Conservation (phyloP, 2,329 filamentous ascomycete genomes). For the Pyricularia pennisetigena region DNA sequence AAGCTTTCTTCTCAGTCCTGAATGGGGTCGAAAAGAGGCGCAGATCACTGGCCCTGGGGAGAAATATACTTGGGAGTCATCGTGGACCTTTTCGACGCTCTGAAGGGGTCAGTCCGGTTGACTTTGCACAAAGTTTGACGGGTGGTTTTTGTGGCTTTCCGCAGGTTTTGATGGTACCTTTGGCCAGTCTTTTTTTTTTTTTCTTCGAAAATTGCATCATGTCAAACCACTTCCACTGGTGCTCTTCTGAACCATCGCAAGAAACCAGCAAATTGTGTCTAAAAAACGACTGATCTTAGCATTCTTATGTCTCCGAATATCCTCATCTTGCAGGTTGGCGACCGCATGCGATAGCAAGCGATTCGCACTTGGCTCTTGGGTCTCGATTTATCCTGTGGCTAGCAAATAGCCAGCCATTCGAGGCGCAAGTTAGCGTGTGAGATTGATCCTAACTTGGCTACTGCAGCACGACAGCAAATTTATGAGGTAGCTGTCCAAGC, state of each 20-base stretch:
- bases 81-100: conserved; percentile 29
- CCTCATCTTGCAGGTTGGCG: neutral
- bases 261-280: neutral
- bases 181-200: too few relatives aligned
- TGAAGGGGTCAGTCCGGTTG: neutral
- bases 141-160: neutral
- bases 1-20: conserved; percentile 21
- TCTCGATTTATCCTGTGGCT: too few relatives aligned
- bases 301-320: neutral
- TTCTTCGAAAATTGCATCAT: neutral
- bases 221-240: neutral
- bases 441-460: neutral
- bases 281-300: neutral
- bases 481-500: neutral
- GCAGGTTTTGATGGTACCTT: neutral
- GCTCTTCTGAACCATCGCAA: too few relatives aligned
- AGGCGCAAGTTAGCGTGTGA: neutral
- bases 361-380: too few relatives aligned
- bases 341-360: neutral
- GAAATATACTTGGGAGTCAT: conserved; percentile 31
- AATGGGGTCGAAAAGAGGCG: conserved; percentile 29
- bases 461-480: neutral
- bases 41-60: conserved; percentile 31
- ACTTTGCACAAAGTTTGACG: neutral
- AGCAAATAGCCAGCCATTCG: neutral